Evolutionary conservation across 805 yeast genomes (phyloP), one percentile per base, ranked within the genome.

Genomic region (Starmerella riodocensis): DNA sequence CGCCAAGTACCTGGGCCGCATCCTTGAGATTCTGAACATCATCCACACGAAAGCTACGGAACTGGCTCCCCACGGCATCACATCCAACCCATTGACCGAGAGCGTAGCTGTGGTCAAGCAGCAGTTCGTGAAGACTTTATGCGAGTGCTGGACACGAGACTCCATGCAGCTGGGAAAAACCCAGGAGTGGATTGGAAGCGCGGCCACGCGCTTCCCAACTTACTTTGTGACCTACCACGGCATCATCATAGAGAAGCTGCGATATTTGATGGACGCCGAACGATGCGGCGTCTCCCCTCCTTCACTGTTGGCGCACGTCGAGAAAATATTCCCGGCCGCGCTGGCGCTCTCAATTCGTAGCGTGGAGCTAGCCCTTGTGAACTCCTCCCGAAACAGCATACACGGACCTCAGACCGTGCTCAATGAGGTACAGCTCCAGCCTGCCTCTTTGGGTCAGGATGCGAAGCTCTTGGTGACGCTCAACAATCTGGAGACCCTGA

Each of bases 121-220:
- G 28, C 60, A 69, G 20, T 58, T 68, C 16, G 59, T 71, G 13
- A 61, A 64, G 17, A 71, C 70, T 0, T 64, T 72, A 4, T 66
- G 74, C 38, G 60, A 66, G 0, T 57, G 69, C 4, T 74, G 76
- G 70, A 52, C 65, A 26, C 63, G 70, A 40, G 81, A 75, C 46
- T 60, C 71, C 21, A 55, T 59, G 29, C 47, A 46, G 28, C 51
- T 67, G 22, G 53, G 56, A 5, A 33, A 49, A 7, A 41, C 64
- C 5, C 74, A 72, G 44, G 62, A 64, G 40, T 68, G 56, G 61
- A 4, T 50, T 48, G 52, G 20, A 56, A 13, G 8, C 17, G 32
- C 36, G 18, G 27, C 7, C 25, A 7, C 36, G 11, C 21, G 20
- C 4, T 27, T 66, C 12, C 68, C 72, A 0, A 56, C 55, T 8